phyloP scores from a whole-genome alignment of 257 asterid species.

The Coffea canephora region DNA sequence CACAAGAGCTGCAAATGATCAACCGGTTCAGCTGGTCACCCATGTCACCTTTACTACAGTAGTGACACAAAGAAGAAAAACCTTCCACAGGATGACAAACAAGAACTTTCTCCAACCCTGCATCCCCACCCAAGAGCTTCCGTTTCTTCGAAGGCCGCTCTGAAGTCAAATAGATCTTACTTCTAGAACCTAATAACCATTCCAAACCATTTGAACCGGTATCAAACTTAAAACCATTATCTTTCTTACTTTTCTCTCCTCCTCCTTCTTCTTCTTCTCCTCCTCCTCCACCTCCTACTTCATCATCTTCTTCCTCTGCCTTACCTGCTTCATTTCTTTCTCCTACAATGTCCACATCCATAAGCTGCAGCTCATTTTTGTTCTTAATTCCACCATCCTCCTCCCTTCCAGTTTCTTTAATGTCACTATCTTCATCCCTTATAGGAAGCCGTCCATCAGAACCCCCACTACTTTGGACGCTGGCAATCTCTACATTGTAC shows the following conservation, averaged over 20 bases:
- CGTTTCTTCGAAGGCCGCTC: slow-evolving; percentile 91
- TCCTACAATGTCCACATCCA: slow-evolving; percentile 52
- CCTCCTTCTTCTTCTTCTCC: slow-evolving; percentile 5
- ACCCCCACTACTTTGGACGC: slow-evolving; percentile 21
- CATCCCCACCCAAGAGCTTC: slow-evolving; percentile 83
- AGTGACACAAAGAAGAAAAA: slow-evolving; percentile 68
- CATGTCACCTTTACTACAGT: slow-evolving; percentile 69
- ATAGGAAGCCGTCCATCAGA: slow-evolving; percentile 22
- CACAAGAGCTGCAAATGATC: slow-evolving; percentile 70
- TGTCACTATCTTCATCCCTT: slow-evolving; percentile 19
- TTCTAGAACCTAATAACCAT: slow-evolving; percentile 95
- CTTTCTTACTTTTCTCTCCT: slow-evolving; percentile 28
- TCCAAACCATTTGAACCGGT: slow-evolving; percentile 62
- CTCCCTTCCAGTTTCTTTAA: slow-evolving; percentile 28
- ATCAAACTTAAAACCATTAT: slow-evolving; percentile 21
- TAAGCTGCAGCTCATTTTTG: slow-evolving; percentile 39
- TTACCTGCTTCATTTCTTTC: slow-evolving; percentile 21
- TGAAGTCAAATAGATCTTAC: slow-evolving; percentile 74
- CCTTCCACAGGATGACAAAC: slow-evolving; percentile 77
- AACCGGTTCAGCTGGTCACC: slow-evolving; percentile 66
- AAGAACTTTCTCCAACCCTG: slow-evolving; percentile 86
- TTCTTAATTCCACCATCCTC: slow-evolving; percentile 30
- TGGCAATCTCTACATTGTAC: slow-evolving; percentile 14
- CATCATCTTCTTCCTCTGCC: slow-evolving; percentile 1
- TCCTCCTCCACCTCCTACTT: slow-evolving; percentile 25